These are phyloP conservation scores for Rubia tinctorum DNA, from an alignment of 305 asterid species.

Conservation along the genomic window DNA sequence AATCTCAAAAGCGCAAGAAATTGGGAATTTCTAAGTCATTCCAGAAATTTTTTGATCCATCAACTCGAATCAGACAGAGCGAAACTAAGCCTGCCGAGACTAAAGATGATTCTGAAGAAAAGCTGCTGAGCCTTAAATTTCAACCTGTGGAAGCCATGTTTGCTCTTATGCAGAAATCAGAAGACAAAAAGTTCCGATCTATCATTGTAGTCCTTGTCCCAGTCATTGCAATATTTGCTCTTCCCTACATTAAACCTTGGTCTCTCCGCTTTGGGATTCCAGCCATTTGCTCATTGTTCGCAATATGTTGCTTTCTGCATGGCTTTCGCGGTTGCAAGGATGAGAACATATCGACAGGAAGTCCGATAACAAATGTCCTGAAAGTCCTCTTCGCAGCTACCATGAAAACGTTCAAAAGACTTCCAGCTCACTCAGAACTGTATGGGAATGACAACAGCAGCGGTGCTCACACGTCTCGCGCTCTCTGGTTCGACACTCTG, in stretches of 20 bases:
- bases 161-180: background rate
- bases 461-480: too few species aligned
- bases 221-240: slow-evolving; percentile 42
- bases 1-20: background rate
- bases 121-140: background rate
- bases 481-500: too few species aligned
- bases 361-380: slow-evolving; percentile 17
- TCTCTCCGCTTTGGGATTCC: slow-evolving; percentile 54
- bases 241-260: slow-evolving; percentile 29
- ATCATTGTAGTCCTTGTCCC: slow-evolving; percentile 25
- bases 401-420: slow-evolving; percentile 7
- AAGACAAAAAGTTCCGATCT: background rate
- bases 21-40: background rate
- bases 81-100: background rate
- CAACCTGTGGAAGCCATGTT: slow-evolving; percentile 24
- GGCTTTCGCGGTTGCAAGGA: slow-evolving; percentile 25
- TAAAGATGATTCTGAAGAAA: background rate
- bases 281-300: slow-evolving; percentile 39
- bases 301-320: slow-evolving; percentile 33
- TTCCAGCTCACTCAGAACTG: slow-evolving; percentile 4
- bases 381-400: slow-evolving; percentile 19
- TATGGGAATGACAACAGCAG: background rate
- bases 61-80: background rate
- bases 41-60: background rate
- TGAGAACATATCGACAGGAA: slow-evolving; percentile 9